Evolutionary conservation across 495 filamentous ascomycete species (phyloP).

Genomic region (Clavariopsis aquatica): DNA sequence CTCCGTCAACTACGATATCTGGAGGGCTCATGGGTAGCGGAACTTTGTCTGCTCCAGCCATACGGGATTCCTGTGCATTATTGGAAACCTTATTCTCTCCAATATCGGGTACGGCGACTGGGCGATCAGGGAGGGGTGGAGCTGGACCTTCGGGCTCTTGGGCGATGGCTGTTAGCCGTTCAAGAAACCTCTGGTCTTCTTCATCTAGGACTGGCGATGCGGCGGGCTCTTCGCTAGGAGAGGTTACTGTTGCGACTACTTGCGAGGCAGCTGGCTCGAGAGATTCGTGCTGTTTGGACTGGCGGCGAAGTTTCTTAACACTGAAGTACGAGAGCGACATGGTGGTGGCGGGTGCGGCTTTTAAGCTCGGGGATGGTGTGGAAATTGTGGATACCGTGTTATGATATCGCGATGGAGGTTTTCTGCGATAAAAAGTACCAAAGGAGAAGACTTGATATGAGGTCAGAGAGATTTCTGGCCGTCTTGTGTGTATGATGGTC

Average conservation of each 20-base stretch:
- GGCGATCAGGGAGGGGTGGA: slow-evolving; percentile 34
- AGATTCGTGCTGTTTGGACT: slow-evolving; percentile 34
- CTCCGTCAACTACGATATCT: slow-evolving; percentile 12
- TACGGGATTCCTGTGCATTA: slow-evolving; percentile 31
- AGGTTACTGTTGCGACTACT: neutral
- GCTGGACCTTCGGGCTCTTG: slow-evolving; percentile 36
- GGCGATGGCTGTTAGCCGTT: slow-evolving; percentile 39
- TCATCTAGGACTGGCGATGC: slow-evolving; percentile 43
- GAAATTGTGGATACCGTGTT: neutral
- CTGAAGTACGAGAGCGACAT: slow-evolving; percentile 41
- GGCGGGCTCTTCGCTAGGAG: slow-evolving; percentile 33
- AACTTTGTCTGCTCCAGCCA: slow-evolving; percentile 34
- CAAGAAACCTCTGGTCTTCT: slow-evolving; percentile 46
- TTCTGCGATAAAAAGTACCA: no score
- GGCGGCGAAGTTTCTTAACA: slow-evolving; percentile 37
- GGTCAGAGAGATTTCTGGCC: no score
- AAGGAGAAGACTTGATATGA: no score
- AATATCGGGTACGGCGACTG: slow-evolving; percentile 35
- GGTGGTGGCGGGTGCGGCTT: slow-evolving; percentile 14
- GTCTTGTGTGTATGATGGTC: no score
- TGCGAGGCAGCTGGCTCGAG: neutral
- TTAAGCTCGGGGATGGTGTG: neutral
- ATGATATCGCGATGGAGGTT: no score
- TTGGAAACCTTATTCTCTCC: slow-evolving; percentile 36
- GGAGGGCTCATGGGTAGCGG: slow-evolving; percentile 39